Conservation (phyloP, 495 filamentous ascomycete species). For the Neurospora sp. region DNA sequence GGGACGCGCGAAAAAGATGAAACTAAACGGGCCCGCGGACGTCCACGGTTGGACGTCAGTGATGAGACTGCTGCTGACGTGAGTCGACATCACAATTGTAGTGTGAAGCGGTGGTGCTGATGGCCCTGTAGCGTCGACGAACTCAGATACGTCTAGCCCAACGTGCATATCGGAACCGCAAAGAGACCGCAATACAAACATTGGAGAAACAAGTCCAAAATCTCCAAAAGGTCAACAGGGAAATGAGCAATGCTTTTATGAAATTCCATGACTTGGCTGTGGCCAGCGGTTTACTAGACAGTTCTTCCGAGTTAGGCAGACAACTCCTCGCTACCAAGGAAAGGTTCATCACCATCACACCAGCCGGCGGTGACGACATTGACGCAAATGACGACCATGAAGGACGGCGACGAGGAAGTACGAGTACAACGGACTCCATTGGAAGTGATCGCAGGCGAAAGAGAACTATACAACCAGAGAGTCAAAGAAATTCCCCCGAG, state of each 20-base stretch:
- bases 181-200: slow-evolving; percentile 69
- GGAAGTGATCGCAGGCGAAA: neutral
- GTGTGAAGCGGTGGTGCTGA: slow-evolving; percentile 9
- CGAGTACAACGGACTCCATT: neutral
- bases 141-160: slow-evolving; percentile 86
- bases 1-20: slow-evolving; percentile 24
- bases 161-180: slow-evolving; percentile 72
- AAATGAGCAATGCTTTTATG: slow-evolving; percentile 65
- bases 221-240: slow-evolving; percentile 55
- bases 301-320: slow-evolving; percentile 40
- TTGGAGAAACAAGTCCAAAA: slow-evolving; percentile 56
- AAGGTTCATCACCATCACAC: slow-evolving; percentile 34
- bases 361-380: slow-evolving; percentile 8
- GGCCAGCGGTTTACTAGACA: slow-evolving; percentile 38
- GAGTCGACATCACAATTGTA: slow-evolving; percentile 16
- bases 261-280: slow-evolving; percentile 53
- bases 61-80: slow-evolving; percentile 52
- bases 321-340: slow-evolving; percentile 35
- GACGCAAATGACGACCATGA: neutral
- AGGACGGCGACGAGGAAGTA: neutral
- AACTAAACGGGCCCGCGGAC: slow-evolving; percentile 47
- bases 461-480: neutral
- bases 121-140: slow-evolving; percentile 52
- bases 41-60: slow-evolving; percentile 59
- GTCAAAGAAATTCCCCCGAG: neutral